These are phyloP conservation scores for Suillus cothurnatus DNA, from an alignment of 768 basidiomycete genomes.

Conservation along the genomic window DNA sequence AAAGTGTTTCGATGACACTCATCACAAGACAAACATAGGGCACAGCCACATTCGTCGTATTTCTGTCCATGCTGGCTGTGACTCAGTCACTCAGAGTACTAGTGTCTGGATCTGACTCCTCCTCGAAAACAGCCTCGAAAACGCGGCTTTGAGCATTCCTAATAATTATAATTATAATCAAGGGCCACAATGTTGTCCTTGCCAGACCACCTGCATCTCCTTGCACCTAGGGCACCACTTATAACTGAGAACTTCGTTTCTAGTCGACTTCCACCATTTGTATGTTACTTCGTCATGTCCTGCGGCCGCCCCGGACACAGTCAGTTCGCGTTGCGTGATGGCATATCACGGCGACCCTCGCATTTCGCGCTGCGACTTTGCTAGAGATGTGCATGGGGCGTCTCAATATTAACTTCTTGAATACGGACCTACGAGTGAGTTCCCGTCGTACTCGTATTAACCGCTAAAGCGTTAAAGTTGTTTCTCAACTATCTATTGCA, in stretches of 20 bases:
- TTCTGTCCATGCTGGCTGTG: too few species aligned
- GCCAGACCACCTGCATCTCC: conserved; percentile 10
- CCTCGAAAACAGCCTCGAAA: too few species aligned
- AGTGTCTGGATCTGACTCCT: too few species aligned
- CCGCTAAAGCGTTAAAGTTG: not conserved
- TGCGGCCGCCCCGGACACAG: conserved; percentile 47
- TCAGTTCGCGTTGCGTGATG: conserved; percentile 46
- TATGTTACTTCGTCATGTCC: conserved; percentile 51
- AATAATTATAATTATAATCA: too few species aligned
- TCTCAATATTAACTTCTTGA: conserved; percentile 4
- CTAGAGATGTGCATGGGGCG: conserved; percentile 12
- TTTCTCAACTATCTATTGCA: conserved; percentile 10
- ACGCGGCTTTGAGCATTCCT: too few species aligned
- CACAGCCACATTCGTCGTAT: too few species aligned
- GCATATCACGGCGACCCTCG: conserved; percentile 43
- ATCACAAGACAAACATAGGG: too few species aligned
- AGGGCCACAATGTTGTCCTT: not conserved
- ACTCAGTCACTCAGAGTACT: too few species aligned
- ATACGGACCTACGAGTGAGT: conserved; percentile 17
- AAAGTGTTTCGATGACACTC: too few species aligned
- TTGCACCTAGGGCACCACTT: conserved; percentile 25
- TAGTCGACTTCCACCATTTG: too few species aligned
- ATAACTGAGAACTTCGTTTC: conserved; percentile 38
- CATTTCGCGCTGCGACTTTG: conserved; percentile 38
- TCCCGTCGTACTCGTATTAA: not conserved